Evolutionary conservation across 2,329 filamentous ascomycete species (phyloP).

Genomic region (Colletotrichum gigasporum): DNA sequence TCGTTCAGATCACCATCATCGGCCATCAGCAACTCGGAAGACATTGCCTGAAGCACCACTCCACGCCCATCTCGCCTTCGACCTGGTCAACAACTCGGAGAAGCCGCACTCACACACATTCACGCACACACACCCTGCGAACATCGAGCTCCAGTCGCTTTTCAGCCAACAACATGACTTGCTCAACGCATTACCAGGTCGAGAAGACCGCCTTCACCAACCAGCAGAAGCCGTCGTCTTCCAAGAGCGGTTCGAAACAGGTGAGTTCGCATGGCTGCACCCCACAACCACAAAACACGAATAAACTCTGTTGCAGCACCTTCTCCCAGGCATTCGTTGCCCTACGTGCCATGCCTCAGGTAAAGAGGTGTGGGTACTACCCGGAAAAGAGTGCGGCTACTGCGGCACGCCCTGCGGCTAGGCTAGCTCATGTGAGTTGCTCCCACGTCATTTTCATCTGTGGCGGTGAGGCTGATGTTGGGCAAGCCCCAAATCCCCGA

Average conservation of each 20-base stretch:
- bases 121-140: background rate
- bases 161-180: constrained; percentile 30
- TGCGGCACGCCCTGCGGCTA: constrained; percentile 57
- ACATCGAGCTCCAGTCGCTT: too few species aligned
- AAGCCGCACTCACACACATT: background rate
- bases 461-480: constrained; percentile 22
- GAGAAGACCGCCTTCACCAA: constrained; percentile 20
- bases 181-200: constrained; percentile 20
- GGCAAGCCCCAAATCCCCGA: constrained; percentile 2
- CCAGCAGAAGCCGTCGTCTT: constrained; percentile 21
- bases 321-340: constrained; percentile 61
- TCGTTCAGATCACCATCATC: constrained; percentile 20
- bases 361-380: constrained; percentile 65
- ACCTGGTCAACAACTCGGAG: background rate
- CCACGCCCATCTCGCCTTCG: background rate
- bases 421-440: constrained; percentile 25
- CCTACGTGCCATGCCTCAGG: constrained; percentile 59
- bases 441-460: constrained; percentile 6
- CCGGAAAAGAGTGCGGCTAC: constrained; percentile 59
- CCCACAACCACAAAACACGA: background rate
- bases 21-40: constrained; percentile 9
- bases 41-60: background rate
- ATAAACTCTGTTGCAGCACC: constrained; percentile 34
- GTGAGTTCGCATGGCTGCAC: constrained; percentile 6
- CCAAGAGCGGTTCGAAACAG: constrained; percentile 27